Conservation (phyloP, 2,329 filamentous ascomycete genomes). For the Xylaria sp. region DNA sequence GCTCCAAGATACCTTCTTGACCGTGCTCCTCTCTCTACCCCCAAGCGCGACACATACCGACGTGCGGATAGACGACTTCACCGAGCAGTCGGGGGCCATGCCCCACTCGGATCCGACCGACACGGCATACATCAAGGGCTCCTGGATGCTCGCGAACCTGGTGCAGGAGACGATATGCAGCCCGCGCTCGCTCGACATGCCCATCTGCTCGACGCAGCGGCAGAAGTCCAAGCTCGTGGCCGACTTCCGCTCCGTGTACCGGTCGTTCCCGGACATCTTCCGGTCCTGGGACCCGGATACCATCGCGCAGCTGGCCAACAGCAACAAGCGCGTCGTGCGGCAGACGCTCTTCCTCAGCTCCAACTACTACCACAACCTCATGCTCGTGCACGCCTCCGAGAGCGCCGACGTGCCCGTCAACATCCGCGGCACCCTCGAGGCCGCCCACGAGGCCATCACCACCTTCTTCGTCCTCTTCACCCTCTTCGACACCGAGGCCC, state of each 20-base stretch:
- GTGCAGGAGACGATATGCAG: conserved; percentile 82
- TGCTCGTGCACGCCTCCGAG: conserved; percentile 80
- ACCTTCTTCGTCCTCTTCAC: conserved; percentile 79
- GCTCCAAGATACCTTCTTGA: conserved; percentile 84
- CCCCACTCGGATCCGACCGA: conserved; percentile 72
- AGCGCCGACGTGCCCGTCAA: conserved; percentile 73
- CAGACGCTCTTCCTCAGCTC: conserved; percentile 83
- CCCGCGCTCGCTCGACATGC: conserved; percentile 77
- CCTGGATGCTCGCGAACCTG: conserved; percentile 82
- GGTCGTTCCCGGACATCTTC: conserved; percentile 77
- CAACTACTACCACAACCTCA: conserved; percentile 85
- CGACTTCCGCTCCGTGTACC: conserved; percentile 76
- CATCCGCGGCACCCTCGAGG: conserved; percentile 76
- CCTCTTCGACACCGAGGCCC: conserved; percentile 75
- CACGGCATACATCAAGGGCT: conserved; percentile 77
- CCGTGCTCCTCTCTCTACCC: conserved; percentile 79
- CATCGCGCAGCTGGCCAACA: conserved; percentile 66
- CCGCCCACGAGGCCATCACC: conserved; percentile 78
- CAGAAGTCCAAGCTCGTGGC: conserved; percentile 77
- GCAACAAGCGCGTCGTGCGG: conserved; percentile 73
- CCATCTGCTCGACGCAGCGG: conserved; percentile 74
- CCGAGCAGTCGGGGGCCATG: conserved; percentile 69
- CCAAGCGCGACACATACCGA: conserved; percentile 84
- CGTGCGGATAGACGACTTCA: conserved; percentile 78
- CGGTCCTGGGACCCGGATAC: conserved; percentile 73